These are phyloP conservation scores for Colletotrichum lupini DNA, from an alignment of 2,329 filamentous ascomycete species.

Conservation along the genomic window DNA sequence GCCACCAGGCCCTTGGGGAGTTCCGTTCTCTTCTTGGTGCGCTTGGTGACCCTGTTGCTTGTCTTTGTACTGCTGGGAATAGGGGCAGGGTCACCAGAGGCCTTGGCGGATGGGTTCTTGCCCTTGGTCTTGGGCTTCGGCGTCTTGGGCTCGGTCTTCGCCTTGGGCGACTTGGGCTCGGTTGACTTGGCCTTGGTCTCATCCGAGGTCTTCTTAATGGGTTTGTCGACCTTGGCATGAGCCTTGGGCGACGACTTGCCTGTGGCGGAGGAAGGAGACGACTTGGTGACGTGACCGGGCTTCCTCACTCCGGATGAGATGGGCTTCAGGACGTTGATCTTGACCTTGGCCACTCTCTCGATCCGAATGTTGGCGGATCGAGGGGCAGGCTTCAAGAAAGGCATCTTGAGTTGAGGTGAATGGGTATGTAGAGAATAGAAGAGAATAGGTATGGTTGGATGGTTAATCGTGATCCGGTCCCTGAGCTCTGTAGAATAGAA, in stretches of 20 bases:
- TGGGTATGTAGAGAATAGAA: neutral
- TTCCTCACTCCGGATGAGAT: neutral
- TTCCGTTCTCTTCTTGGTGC: no score
- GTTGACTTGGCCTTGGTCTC: neutral
- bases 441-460: no score
- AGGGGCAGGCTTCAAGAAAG: neutral
- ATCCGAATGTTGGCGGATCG: neutral
- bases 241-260: neutral
- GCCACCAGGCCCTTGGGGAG: neutral
- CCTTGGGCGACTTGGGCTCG: no score
- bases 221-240: neutral
- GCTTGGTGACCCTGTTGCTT: neutral
- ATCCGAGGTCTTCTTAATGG: neutral
- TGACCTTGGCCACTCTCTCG: neutral
- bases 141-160: neutral
- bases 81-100: no score
- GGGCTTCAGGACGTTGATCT: neutral
- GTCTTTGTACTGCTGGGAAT: neutral
- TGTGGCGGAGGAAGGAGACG: neutral
- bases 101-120: no score
- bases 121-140: no score
- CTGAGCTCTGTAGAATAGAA: neutral
- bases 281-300: neutral
- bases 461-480: accelerated
- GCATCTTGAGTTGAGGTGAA: neutral